These are phyloP conservation scores for Collybia nuda DNA, from an alignment of 768 basidiomycete species.

Conservation along the genomic window DNA sequence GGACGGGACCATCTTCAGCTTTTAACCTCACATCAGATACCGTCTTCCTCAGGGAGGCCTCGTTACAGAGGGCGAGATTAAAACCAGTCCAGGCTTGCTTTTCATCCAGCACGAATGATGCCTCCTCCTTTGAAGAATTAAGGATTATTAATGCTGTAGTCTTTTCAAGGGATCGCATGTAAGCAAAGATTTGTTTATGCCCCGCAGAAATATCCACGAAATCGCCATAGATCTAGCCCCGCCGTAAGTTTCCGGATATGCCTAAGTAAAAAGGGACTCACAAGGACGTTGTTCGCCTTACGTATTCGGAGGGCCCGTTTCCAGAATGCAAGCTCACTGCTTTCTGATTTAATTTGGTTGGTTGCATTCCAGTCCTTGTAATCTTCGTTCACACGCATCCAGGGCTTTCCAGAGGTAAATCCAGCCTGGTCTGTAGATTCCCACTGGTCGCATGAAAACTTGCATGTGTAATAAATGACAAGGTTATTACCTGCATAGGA, in stretches of 20 bases:
- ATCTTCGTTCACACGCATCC: constrained; percentile 78
- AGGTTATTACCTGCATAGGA: constrained; percentile 57
- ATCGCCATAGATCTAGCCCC: constrained; percentile 55
- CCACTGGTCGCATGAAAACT: constrained; percentile 43
- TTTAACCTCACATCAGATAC: background rate
- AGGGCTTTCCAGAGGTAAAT: constrained; percentile 64
- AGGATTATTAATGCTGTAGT: constrained; percentile 42
- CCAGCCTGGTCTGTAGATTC: constrained; percentile 52
- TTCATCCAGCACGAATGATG: constrained; percentile 14
- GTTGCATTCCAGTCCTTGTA: constrained; percentile 58
- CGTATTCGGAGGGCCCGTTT: constrained; percentile 52
- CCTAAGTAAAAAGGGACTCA: constrained; percentile 25
- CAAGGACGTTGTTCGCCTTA: constrained; percentile 53
- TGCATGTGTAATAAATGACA: background rate
- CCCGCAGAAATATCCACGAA: constrained; percentile 48
- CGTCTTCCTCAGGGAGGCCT: background rate
- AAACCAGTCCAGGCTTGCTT: constrained; percentile 10
- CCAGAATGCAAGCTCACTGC: constrained; percentile 63
- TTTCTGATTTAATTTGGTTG: constrained; percentile 41
- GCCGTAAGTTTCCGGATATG: background rate
- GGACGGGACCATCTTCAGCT: background rate
- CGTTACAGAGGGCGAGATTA: constrained; percentile 26
- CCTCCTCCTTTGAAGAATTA: constrained; percentile 40
- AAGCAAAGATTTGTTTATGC: constrained; percentile 56
- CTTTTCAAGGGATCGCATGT: constrained; percentile 38